Conservation (phyloP, 2,329 filamentous ascomycete species). For the Alternaria conjuncta region DNA sequence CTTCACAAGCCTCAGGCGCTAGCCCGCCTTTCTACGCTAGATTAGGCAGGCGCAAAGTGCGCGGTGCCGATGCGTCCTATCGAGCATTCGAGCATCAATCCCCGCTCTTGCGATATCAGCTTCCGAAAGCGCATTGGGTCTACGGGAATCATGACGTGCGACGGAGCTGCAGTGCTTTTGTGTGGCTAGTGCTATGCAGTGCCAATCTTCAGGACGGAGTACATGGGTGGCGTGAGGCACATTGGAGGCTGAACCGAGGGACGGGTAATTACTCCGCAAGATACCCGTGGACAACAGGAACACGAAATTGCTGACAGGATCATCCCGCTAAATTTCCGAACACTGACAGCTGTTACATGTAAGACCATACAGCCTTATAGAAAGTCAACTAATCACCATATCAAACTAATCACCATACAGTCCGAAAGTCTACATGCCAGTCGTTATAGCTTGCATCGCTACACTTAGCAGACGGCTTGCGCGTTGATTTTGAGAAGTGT, state of each 20-base stretch:
- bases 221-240: background rate
- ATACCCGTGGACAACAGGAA: background rate
- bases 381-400: background rate
- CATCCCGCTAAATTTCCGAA: background rate
- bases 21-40: background rate
- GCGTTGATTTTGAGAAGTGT: background rate
- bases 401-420: background rate
- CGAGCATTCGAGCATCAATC: background rate
- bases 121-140: background rate
- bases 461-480: background rate
- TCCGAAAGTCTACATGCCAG: background rate
- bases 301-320: background rate
- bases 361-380: background rate
- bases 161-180: background rate
- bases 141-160: background rate
- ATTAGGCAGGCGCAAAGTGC: conserved; percentile 6
- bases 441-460: background rate
- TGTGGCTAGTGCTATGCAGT: background rate
- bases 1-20: background rate
- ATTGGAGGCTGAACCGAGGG: background rate
- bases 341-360: background rate
- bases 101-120: background rate
- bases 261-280: background rate
- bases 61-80: background rate
- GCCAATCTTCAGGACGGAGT: background rate